A percentile compares a stretch with the other conserved stretches of the same genome.
Conservation (phyloP, 768 basidiomycete species). For the Dendrothele bispora region DNA sequence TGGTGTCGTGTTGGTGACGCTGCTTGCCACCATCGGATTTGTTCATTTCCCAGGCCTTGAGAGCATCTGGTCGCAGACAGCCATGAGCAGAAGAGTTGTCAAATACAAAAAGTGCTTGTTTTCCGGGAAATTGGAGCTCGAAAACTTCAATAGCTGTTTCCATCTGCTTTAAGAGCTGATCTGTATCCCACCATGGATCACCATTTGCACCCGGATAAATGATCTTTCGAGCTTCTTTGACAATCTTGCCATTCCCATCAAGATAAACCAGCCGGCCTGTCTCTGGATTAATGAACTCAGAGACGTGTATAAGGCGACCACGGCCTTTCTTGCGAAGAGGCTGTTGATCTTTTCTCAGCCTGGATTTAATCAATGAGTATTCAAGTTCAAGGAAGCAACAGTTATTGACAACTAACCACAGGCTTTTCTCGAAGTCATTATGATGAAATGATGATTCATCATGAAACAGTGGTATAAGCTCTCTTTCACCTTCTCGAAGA, state of each 20-base stretch:
- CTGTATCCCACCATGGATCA: slow-evolving; percentile 39
- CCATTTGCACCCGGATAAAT: slow-evolving; percentile 36
- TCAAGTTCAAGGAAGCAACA: neutral
- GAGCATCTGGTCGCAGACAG: slow-evolving; percentile 33
- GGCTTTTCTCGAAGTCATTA: slow-evolving; percentile 25
- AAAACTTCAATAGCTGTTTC: slow-evolving; percentile 24
- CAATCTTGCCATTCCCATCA: slow-evolving; percentile 22
- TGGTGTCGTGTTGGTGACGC: slow-evolving; percentile 28
- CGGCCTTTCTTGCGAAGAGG: slow-evolving; percentile 30
- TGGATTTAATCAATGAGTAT: neutral
- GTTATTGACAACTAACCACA: neutral
- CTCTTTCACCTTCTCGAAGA: slow-evolving; percentile 19
- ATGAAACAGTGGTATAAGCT: slow-evolving; percentile 28
- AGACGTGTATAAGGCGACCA: slow-evolving; percentile 37
- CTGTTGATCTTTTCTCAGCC: slow-evolving; percentile 22
- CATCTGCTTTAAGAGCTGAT: slow-evolving; percentile 33
- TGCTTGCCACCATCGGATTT: slow-evolving; percentile 40
- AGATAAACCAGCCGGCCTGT: slow-evolving; percentile 28
- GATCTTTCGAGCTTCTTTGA: slow-evolving; percentile 30
- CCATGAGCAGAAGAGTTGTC: slow-evolving; percentile 22
- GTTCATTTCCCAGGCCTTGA: slow-evolving; percentile 45
- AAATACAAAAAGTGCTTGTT: slow-evolving; percentile 19
- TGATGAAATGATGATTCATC: slow-evolving; percentile 30
- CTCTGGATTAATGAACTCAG: slow-evolving; percentile 37
- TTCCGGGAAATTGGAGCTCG: slow-evolving; percentile 18